Evolutionary conservation across 2,329 filamentous ascomycete genomes (phyloP).

Genomic region (Didymella pinodella): DNA sequence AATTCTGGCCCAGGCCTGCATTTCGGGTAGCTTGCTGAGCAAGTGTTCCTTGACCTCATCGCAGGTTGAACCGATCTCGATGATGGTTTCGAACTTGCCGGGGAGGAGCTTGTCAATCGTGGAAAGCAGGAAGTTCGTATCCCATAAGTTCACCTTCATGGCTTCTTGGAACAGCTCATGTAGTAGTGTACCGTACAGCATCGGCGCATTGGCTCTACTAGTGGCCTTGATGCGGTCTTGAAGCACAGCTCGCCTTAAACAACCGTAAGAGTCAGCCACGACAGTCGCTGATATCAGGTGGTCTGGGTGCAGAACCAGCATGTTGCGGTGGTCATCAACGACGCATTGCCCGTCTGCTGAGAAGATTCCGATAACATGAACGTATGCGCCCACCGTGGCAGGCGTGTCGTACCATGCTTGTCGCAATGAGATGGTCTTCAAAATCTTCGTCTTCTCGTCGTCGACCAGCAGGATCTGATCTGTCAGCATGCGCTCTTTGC

Average conservation of each 20-base stretch:
- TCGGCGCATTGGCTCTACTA: constrained; percentile 76
- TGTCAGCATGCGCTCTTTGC: constrained; percentile 28
- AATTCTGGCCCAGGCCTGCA: constrained; percentile 81
- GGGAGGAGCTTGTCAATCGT: constrained; percentile 74
- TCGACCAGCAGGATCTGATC: constrained; percentile 81
- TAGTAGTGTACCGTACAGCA: constrained; percentile 91
- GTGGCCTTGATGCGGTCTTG: constrained; percentile 95
- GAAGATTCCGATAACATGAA: constrained; percentile 87
- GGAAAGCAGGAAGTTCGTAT: constrained; percentile 68
- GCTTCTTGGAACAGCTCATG: constrained; percentile 97
- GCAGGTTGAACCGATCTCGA: constrained; percentile 80
- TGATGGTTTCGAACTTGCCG: constrained; percentile 86
- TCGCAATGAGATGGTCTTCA: constrained; percentile 76
- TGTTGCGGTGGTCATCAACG: constrained; percentile 81
- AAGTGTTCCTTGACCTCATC: constrained; percentile 80
- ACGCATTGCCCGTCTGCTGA: constrained; percentile 74
- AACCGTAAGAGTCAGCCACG: constrained; percentile 94
- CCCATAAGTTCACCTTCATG: constrained; percentile 83
- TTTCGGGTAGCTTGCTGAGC: constrained; percentile 79
- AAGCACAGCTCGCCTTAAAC: constrained; percentile 86
- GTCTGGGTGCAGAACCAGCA: constrained; percentile 92
- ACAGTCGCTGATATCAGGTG: constrained; percentile 95
- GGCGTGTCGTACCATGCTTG: constrained; percentile 88
- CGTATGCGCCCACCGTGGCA: constrained; percentile 75
- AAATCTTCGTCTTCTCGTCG: constrained; percentile 73